Percentiles rank a stretch among this genome's conserved stretches.
phyloP scores from a whole-genome alignment of 805 yeast species.

The Lipomyces chichibuensis region DNA sequence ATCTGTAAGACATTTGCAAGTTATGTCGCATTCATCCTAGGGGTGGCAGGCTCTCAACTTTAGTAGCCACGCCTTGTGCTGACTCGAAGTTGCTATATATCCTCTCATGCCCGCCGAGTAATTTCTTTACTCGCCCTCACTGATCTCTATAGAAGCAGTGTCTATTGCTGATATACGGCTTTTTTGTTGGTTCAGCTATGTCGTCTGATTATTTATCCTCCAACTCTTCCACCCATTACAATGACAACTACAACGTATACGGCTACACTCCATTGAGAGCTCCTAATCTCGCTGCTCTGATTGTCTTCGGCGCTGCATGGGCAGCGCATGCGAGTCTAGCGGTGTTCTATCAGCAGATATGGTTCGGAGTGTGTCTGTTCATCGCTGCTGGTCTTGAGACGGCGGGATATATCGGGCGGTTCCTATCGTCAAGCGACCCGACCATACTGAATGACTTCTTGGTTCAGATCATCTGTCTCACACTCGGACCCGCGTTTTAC shows the following conservation, averaged over 20 bases:
- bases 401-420: conserved; percentile 68
- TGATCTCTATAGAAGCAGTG: not conserved
- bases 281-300: conserved; percentile 62
- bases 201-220: not conserved
- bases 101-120: not conserved
- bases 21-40: not conserved
- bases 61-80: not conserved
- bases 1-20: not conserved
- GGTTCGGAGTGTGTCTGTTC: conserved; percentile 64
- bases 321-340: conserved; percentile 51
- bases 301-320: conserved; percentile 56
- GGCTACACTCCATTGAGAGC: conserved; percentile 52
- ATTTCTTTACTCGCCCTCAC: not conserved
- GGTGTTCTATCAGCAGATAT: conserved; percentile 57
- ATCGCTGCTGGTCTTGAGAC: conserved; percentile 58
- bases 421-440: conserved; percentile 48
- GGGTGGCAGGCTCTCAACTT: not conserved
- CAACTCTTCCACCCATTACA: not conserved
- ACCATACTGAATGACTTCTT: conserved; percentile 51
- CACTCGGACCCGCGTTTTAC: conserved; percentile 79
- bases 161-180: not conserved
- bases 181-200: not conserved
- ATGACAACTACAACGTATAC: conserved; percentile 10
- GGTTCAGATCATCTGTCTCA: conserved; percentile 67
- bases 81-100: not conserved